Base-by-base conservation (phyloP, 2,329 filamentous ascomycete genomes). In the Zopfia rhizophila region DNA sequence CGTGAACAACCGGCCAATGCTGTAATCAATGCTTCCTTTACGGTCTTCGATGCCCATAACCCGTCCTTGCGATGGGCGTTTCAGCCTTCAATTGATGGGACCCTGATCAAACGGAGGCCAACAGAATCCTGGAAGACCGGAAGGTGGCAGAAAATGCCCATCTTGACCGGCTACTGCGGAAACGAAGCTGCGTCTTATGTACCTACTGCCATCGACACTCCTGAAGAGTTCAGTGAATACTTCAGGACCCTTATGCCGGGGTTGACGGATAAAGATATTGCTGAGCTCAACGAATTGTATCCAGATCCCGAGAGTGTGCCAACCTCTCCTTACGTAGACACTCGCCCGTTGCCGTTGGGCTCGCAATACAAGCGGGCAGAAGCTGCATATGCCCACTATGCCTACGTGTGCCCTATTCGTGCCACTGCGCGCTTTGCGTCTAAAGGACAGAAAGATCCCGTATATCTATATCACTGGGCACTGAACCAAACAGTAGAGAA, bases 111-210 rank as follows among this genome's bases (percentile, higher is more conserved):
- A 2, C 74, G 78, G 18, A 70, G 80, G 8, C 86, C 87, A 3
- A 75, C 87, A 10, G 72, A 77, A n/a, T 77, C 79, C n/a, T 87
- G 83, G 83, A 65, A 74, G 18, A 71, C 77, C 0, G 74, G 78
- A 1, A 66, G 73, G 12, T 82, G 78, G 63, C 76, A 85, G 55
- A 76, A 77, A 52, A 75, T 86, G 6, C 83, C 85, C 6, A 78
- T 90, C 36, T 71, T 91, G 36, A 89, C 86, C 0, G 87, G 87
- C 6, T 90, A 85, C 74, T 86, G 85, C 68, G 82, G 83, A 27
- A 85, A 90, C 59, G 88, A 91, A 66, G 88, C 87, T 12, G 79
- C 83, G 1, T 66, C 77, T 25, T 90, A 90, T 61, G 81, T 89
- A 1, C 80, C 85, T 0, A 66, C 73, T 11, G 56, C 65, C 5